These are phyloP conservation scores for Verticillium isaacii DNA, from an alignment of 2,329 filamentous ascomycete genomes.

Conservation along the genomic window DNA sequence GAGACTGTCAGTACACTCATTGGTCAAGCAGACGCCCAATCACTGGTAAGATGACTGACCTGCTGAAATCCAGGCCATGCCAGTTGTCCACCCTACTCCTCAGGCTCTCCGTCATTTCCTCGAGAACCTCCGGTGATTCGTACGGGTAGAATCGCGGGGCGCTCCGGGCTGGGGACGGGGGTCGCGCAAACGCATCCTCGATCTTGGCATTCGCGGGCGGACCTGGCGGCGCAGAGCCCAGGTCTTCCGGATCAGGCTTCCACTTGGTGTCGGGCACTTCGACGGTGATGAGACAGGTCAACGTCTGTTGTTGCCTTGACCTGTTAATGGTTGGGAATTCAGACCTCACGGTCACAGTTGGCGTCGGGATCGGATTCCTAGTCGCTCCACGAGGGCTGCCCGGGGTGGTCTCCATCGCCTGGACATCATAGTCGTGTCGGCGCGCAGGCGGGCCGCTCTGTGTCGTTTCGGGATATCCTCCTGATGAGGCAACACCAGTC, in stretches of 20 bases:
- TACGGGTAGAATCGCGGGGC: slow-evolving; percentile 62
- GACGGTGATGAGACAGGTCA: slow-evolving; percentile 90
- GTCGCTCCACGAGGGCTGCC: slow-evolving; percentile 66
- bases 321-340: slow-evolving; percentile 93
- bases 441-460: slow-evolving; percentile 63
- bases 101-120: slow-evolving; percentile 81
- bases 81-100: slow-evolving; percentile 92
- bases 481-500: slow-evolving; percentile 69
- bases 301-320: slow-evolving; percentile 87
- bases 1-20: slow-evolving; percentile 20
- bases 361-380: slow-evolving; percentile 84
- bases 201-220: slow-evolving; percentile 35
- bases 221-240: slow-evolving; percentile 49
- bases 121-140: slow-evolving; percentile 70
- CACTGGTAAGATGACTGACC: slow-evolving; percentile 38
- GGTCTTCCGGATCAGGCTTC: slow-evolving; percentile 78
- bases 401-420: slow-evolving; percentile 88
- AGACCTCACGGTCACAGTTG: slow-evolving; percentile 89
- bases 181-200: slow-evolving; percentile 50
- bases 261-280: slow-evolving; percentile 92
- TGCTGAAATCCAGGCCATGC: slow-evolving; percentile 90
- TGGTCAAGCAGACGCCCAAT: not conserved
- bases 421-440: slow-evolving; percentile 90
- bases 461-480: slow-evolving; percentile 73
- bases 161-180: slow-evolving; percentile 55